phyloP scores from a whole-genome alignment of 2,329 filamentous ascomycete species.

The Verticillium nubilum region DNA sequence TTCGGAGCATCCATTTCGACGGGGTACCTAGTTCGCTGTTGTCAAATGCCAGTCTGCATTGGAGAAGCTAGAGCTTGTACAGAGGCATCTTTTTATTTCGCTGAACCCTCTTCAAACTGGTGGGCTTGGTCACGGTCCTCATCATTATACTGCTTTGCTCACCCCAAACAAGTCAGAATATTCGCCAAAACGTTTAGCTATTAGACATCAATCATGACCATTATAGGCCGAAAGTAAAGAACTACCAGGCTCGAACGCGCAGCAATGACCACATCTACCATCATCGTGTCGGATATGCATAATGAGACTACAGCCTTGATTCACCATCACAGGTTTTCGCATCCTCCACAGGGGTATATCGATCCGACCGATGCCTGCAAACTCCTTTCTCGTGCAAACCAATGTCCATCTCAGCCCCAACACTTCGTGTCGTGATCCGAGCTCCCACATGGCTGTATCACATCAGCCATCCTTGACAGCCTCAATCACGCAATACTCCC shows the following conservation, averaged over 20 bases:
- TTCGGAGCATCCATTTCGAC: neutral
- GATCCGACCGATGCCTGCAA: slow-evolving; percentile 9
- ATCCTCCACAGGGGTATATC: neutral
- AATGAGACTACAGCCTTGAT: no score
- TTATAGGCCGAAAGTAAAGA: neutral
- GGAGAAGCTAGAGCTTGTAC: neutral
- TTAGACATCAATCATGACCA: neutral
- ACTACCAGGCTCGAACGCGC: neutral
- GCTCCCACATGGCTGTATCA: neutral
- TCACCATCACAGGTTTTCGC: neutral
- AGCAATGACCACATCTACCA: neutral
- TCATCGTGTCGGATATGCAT: neutral
- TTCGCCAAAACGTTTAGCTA: neutral
- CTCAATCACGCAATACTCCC: slow-evolving; percentile 54
- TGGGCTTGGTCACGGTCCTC: no score
- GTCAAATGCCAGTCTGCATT: neutral
- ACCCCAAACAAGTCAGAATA: no score
- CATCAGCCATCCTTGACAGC: slow-evolving; percentile 39
- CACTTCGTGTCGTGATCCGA: neutral
- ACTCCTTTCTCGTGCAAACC: slow-evolving; percentile 4
- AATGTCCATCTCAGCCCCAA: neutral
- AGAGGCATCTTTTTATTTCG: no score
- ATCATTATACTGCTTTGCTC: no score
- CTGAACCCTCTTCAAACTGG: no score
- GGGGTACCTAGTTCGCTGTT: no score